Evolutionary conservation across 768 basidiomycete species (phyloP).

Genomic region (Lactifluus subvellereus): DNA sequence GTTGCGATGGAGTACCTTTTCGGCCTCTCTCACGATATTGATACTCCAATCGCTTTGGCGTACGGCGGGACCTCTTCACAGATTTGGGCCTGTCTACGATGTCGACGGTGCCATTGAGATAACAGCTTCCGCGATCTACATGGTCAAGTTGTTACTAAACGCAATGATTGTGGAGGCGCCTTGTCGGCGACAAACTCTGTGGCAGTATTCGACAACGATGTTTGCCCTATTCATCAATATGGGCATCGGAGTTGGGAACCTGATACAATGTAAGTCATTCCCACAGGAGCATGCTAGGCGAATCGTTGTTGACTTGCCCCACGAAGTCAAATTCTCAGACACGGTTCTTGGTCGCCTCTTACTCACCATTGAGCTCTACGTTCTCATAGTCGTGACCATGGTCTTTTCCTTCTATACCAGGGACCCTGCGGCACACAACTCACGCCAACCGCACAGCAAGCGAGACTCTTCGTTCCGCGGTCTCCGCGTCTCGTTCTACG

Average conservation of each 20-base stretch:
- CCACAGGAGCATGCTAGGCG: background rate
- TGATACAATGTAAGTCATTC: constrained; percentile 49
- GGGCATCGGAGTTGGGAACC: constrained; percentile 50
- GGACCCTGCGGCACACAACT: background rate
- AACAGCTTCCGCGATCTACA: constrained; percentile 50
- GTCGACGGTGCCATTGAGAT: constrained; percentile 55
- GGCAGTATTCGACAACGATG: constrained; percentile 45
- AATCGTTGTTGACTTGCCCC: background rate
- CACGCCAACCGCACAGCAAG: background rate
- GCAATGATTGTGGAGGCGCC: constrained; percentile 39
- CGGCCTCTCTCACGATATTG: constrained; percentile 41
- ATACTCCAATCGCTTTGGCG: constrained; percentile 64
- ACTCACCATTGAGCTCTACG: constrained; percentile 56
- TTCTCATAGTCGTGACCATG: constrained; percentile 53
- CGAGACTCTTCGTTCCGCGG: constrained; percentile 28
- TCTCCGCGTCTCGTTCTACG: constrained; percentile 17
- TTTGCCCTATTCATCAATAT: constrained; percentile 47
- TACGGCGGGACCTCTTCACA: constrained; percentile 34
- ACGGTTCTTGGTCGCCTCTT: constrained; percentile 61
- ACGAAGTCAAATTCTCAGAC: constrained; percentile 64
- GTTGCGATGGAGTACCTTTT: constrained; percentile 48
- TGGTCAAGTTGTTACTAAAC: constrained; percentile 59
- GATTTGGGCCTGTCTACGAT: constrained; percentile 47
- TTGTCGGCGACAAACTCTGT: constrained; percentile 40
- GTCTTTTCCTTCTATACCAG: constrained; percentile 37